Percentiles rank a stretch among this genome's conserved stretches.
phyloP scores from a whole-genome alignment of 306 rosid genomes.

The Begonia masoniana region DNA sequence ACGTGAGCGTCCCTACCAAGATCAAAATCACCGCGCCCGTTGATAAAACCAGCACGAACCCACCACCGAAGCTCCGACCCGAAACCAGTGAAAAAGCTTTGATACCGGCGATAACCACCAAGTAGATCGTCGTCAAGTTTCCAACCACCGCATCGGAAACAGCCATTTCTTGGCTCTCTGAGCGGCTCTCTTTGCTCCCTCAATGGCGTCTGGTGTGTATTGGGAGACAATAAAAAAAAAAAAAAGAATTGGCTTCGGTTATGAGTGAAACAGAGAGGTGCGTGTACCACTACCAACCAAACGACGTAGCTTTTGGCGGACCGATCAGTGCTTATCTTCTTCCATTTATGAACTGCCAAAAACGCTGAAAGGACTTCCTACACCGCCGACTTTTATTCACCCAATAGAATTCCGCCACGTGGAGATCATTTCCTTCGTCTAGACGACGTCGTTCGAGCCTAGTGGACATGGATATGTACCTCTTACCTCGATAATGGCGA shows the following conservation, averaged over 20 bases:
- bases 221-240: background rate
- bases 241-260: background rate
- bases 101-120: constrained; percentile 35
- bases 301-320: too few relatives aligned
- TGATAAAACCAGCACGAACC: constrained; percentile 27
- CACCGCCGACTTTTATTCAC: too few relatives aligned
- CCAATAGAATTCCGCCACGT: too few relatives aligned
- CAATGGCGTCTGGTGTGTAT: background rate
- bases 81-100: constrained; percentile 32
- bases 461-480: too few relatives aligned
- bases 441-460: too few relatives aligned
- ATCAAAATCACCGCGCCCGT: constrained; percentile 40
- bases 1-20: constrained; percentile 38
- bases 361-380: too few relatives aligned
- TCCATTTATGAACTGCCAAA: too few relatives aligned
- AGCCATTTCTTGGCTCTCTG: constrained; percentile 25
- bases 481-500: too few relatives aligned
- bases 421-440: too few relatives aligned
- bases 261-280: background rate
- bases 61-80: constrained; percentile 34
- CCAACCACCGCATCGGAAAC: constrained; percentile 40
- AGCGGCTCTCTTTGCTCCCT: background rate
- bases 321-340: too few relatives aligned
- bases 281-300: background rate
- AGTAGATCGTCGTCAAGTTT: constrained; percentile 45